Percentiles rank a stretch among this genome's conserved stretches.
Conservation (phyloP, 2,329 filamentous ascomycete genomes). For the Dactylonectria estremocensis region DNA sequence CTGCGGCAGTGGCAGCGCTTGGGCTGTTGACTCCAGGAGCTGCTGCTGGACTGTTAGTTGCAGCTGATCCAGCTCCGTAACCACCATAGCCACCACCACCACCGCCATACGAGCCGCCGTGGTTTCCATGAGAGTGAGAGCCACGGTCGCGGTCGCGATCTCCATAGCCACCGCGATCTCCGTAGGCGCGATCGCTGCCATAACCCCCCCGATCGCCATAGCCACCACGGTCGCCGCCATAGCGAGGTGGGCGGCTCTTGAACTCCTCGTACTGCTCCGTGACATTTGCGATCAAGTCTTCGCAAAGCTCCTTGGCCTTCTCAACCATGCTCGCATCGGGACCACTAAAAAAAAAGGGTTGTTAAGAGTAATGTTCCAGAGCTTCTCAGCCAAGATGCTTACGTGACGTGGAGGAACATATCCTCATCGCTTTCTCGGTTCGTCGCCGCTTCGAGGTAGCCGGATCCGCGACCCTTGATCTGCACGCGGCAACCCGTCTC, state of each 20-base stretch:
- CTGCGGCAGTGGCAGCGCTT: constrained; percentile 45
- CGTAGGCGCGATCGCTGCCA: constrained; percentile 29
- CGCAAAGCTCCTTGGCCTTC: constrained; percentile 88
- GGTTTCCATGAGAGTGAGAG: constrained; percentile 48
- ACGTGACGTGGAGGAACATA: constrained; percentile 98
- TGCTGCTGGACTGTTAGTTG: constrained; percentile 56
- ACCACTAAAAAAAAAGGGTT: constrained; percentile 69
- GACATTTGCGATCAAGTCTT: constrained; percentile 89
- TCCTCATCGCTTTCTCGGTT: constrained; percentile 92
- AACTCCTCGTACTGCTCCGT: constrained; percentile 91
- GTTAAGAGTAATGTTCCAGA: constrained; percentile 54
- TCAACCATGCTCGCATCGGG: constrained; percentile 90
- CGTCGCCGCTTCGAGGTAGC: constrained; percentile 92
- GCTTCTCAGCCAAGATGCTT: constrained; percentile 56
- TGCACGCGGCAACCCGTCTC: constrained; percentile 97
- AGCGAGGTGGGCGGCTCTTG: constrained; percentile 84
- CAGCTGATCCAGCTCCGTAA: constrained; percentile 49
- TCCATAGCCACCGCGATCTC: constrained; percentile 56
- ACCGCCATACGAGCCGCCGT: constrained; percentile 50
- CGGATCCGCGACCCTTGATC: constrained; percentile 96
- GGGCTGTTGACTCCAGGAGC: constrained; percentile 49
- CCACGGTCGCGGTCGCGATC: constrained; percentile 52
- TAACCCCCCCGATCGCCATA: constrained; percentile 51
- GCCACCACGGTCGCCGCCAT: constrained; percentile 65
- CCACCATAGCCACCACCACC: constrained; percentile 50